Conservation (phyloP, 2,329 filamentous ascomycete species). For the Metarhizium album region DNA sequence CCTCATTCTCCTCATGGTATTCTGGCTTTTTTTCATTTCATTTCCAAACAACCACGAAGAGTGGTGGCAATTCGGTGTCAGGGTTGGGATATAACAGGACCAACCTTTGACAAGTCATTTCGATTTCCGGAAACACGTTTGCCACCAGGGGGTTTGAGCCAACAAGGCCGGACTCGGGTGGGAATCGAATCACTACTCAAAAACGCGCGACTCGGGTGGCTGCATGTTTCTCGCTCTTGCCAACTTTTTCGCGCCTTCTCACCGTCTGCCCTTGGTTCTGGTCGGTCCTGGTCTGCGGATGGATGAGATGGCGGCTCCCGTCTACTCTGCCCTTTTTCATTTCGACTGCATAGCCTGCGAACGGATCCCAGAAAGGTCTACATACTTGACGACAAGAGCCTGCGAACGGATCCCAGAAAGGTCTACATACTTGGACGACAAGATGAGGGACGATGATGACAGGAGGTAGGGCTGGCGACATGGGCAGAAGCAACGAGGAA, state of each 20-base stretch:
- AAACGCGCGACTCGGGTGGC: not conserved
- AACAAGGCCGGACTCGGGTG: not conserved
- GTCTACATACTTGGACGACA: not conserved
- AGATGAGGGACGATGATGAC: not conserved
- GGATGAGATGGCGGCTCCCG: not conserved
- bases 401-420: not conserved
- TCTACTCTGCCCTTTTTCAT: not conserved
- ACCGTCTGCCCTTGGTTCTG: not conserved
- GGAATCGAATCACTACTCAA: not conserved
- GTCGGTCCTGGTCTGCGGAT: not conserved
- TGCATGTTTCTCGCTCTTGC: not conserved
- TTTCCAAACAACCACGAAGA: not conserved
- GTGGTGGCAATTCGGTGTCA: not conserved
- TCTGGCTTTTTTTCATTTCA: not conserved
- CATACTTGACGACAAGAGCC: not conserved
- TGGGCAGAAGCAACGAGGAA: not conserved
- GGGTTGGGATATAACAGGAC: not conserved
- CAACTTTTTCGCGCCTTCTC: not conserved
- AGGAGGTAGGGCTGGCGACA: not conserved
- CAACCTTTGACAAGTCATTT: not conserved
- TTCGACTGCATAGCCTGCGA: conserved; percentile 4
- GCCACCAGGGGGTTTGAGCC: not conserved
- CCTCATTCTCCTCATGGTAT: not conserved
- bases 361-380: not conserved
- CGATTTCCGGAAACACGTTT: not conserved